These are phyloP conservation scores for Citrullus mucosospermus DNA, from an alignment of 306 rosid genomes.

Conservation along the genomic window DNA sequence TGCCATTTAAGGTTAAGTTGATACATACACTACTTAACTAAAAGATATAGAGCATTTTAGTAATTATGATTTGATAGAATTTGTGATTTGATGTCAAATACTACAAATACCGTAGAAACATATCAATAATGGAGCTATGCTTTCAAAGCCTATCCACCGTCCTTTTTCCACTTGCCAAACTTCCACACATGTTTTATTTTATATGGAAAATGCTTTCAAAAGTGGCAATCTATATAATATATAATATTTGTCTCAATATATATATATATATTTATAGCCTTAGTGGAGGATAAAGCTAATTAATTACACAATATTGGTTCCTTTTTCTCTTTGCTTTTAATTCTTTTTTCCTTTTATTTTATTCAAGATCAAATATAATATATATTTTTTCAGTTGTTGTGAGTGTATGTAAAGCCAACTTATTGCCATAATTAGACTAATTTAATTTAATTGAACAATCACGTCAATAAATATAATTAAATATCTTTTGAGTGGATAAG, in stretches of 20 bases:
- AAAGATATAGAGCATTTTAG: too few species aligned
- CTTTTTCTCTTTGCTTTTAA: not conserved
- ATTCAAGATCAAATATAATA: not conserved
- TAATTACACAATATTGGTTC: not conserved
- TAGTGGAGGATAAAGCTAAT: not conserved
- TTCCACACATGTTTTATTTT: not conserved
- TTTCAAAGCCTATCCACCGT: too few species aligned
- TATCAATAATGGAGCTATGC: too few species aligned
- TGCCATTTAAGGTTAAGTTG: too few species aligned
- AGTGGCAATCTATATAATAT: too few species aligned
- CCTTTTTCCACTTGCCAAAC: too few species aligned
- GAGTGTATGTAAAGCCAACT: not conserved
- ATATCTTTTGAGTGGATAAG: not conserved
- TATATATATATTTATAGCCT: too few species aligned
- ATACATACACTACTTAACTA: too few species aligned
- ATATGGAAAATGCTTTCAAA: not conserved
- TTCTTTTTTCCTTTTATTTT: not conserved
- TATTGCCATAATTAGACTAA: not conserved
- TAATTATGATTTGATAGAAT: too few species aligned
- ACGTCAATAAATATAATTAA: not conserved
- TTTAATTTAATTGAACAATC: not conserved
- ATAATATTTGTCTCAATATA: too few species aligned
- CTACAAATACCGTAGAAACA: too few species aligned
- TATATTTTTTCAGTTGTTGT: not conserved
- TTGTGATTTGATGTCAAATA: too few species aligned